phyloP scores from a whole-genome alignment of 148 eudicot species.

The Gaultheria prostrata region DNA sequence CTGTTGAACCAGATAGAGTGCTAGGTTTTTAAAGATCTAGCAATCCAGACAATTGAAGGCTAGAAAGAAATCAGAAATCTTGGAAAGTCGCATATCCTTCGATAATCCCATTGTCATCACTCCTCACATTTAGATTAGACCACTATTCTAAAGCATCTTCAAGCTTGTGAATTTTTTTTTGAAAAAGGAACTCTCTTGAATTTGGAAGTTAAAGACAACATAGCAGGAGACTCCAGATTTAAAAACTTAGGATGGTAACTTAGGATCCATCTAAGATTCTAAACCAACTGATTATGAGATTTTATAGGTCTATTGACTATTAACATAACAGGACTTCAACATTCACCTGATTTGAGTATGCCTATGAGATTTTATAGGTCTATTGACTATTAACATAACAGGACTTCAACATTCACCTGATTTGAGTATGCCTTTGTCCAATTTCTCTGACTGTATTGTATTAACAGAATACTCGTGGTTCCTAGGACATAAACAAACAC shows the following conservation, averaged over 20 bases:
- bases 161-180: background rate
- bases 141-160: background rate
- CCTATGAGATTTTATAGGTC: no score
- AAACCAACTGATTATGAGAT: background rate
- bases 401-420: background rate
- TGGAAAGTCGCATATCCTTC: background rate
- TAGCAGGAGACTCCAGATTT: background rate
- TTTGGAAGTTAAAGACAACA: background rate
- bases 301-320: background rate
- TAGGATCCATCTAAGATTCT: background rate
- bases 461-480: background rate
- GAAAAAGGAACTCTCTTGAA: background rate
- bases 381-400: background rate
- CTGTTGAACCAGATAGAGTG: background rate
- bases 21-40: background rate
- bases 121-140: background rate
- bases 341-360: background rate
- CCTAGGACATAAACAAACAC: constrained; percentile 1
- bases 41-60: background rate
- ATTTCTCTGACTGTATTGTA: background rate
- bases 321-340: background rate
- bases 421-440: background rate
- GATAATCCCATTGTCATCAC: background rate
- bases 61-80: background rate
- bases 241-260: background rate